A percentile compares a stretch with the other conserved stretches of the same genome.
Conservation (phyloP, 2,329 filamentous ascomycete species). For the Dothistroma pini region DNA sequence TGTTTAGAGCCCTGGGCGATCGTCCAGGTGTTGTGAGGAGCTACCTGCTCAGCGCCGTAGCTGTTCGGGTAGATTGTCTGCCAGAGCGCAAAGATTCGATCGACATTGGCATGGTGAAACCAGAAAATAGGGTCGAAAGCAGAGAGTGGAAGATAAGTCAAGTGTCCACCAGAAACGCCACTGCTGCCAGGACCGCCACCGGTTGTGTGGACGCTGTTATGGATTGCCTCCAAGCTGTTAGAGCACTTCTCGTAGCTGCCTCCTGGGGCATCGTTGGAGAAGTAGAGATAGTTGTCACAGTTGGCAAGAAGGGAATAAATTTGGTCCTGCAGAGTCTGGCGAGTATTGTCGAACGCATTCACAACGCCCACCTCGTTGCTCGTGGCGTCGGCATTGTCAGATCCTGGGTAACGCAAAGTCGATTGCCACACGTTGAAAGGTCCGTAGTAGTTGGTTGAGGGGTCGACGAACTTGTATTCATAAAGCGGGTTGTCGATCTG, state of each 20-base stretch:
- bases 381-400: slow-evolving; percentile 21
- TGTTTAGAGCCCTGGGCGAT: slow-evolving; percentile 50
- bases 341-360: slow-evolving; percentile 29
- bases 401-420: slow-evolving; percentile 32
- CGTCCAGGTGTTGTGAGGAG: slow-evolving; percentile 59
- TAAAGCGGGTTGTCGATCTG: slow-evolving; percentile 31
- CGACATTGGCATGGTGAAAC: slow-evolving; percentile 70
- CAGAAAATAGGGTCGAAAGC: slow-evolving; percentile 78
- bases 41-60: slow-evolving; percentile 59
- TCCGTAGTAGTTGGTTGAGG: slow-evolving; percentile 26
- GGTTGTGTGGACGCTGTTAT: slow-evolving; percentile 35
- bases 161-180: slow-evolving; percentile 51
- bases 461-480: slow-evolving; percentile 23
- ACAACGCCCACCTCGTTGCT: slow-evolving; percentile 19
- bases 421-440: slow-evolving; percentile 31
- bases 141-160: slow-evolving; percentile 65
- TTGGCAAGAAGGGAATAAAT: slow-evolving; percentile 33
- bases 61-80: slow-evolving; percentile 66
- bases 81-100: slow-evolving; percentile 74
- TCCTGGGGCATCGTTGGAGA: slow-evolving; percentile 30
- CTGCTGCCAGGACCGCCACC: slow-evolving; percentile 26
- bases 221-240: slow-evolving; percentile 36
- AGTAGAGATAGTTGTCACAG: slow-evolving; percentile 33
- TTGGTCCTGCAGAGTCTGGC: slow-evolving; percentile 30
- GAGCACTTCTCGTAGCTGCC: slow-evolving; percentile 25